Conservation (phyloP, 306 rosid genomes). For the Acacia acuminata region DNA sequence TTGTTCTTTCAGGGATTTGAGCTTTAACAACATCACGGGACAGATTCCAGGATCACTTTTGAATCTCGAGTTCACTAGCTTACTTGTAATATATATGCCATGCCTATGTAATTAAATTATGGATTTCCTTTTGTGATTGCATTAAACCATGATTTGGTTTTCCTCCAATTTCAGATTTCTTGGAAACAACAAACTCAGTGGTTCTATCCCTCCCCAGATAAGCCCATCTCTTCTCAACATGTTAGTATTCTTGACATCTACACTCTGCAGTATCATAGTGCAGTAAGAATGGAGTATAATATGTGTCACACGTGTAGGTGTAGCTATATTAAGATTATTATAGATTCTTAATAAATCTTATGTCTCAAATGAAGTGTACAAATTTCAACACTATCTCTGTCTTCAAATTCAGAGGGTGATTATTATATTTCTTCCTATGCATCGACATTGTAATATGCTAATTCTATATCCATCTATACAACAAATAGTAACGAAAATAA, state of each 20-base stretch:
- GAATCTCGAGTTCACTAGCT: slow-evolving; percentile 56
- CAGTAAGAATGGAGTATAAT: too few relatives aligned
- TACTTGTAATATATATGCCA: slow-evolving; percentile 54
- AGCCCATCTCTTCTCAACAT: slow-evolving; percentile 52
- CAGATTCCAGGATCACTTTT: slow-evolving; percentile 64
- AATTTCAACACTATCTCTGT: too few relatives aligned
- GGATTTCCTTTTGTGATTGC: slow-evolving; percentile 9
- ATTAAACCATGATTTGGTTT: slow-evolving; percentile 7
- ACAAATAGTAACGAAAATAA: too few relatives aligned
- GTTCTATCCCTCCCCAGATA: slow-evolving; percentile 58
- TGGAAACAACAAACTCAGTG: slow-evolving; percentile 72
- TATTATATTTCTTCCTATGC: too few relatives aligned
- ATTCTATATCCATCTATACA: too few relatives aligned
- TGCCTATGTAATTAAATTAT: slow-evolving; percentile 8
- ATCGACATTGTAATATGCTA: too few relatives aligned
- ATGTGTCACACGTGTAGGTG: too few relatives aligned
- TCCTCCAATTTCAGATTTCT: slow-evolving; percentile 54
- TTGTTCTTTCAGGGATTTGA: slow-evolving; percentile 69
- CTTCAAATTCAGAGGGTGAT: too few relatives aligned
- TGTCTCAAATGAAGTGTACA: too few relatives aligned
- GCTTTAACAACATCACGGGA: slow-evolving; percentile 80
- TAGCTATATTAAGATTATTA: too few relatives aligned
- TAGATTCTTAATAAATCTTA: too few relatives aligned
- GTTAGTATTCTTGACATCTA: slow-evolving; percentile 46
- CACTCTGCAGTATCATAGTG: neutral